Conservation (phyloP, 139 green algal genomes). For the Coelastrella sp. region DNA sequence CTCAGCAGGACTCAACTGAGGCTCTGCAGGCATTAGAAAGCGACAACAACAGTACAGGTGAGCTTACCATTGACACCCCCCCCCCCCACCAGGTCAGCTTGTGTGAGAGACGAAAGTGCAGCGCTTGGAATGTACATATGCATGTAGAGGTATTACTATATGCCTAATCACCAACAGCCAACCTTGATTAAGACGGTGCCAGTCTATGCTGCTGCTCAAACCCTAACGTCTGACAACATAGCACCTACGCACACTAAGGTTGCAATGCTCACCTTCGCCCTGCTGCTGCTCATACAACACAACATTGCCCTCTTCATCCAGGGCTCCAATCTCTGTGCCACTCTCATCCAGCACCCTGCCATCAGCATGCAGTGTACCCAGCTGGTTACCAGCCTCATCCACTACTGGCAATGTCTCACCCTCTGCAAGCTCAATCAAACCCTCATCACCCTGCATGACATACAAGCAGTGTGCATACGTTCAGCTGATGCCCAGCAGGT, state of each 20-base stretch:
- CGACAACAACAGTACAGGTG: too few species aligned
- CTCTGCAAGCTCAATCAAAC: constrained; percentile 45
- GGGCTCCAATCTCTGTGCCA: constrained; percentile 34
- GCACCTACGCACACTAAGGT: not conserved
- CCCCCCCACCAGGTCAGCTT: not conserved
- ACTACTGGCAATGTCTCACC: constrained; percentile 50
- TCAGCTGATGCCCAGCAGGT: too few species aligned
- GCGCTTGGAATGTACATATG: too few species aligned
- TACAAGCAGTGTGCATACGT: not conserved
- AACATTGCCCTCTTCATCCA: constrained; percentile 48
- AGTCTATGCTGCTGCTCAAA: too few species aligned
- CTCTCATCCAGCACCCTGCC: constrained; percentile 37
- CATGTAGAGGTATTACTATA: too few species aligned
- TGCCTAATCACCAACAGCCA: too few species aligned
- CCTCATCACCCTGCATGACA: not conserved
- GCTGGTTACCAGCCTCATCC: constrained; percentile 43
- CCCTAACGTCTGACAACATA: too few species aligned
- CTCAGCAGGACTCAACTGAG: constrained; percentile 35
- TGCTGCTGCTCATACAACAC: constrained; percentile 42
- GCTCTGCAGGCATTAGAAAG: not conserved
- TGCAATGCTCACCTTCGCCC: constrained; percentile 8
- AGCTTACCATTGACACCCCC: too few species aligned
- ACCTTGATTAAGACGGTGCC: too few species aligned
- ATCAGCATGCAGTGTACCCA: constrained; percentile 42
- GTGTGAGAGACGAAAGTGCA: not conserved